phyloP scores from a whole-genome alignment of 2,329 filamentous ascomycete genomes.

The Aspergillus glaucus region DNA sequence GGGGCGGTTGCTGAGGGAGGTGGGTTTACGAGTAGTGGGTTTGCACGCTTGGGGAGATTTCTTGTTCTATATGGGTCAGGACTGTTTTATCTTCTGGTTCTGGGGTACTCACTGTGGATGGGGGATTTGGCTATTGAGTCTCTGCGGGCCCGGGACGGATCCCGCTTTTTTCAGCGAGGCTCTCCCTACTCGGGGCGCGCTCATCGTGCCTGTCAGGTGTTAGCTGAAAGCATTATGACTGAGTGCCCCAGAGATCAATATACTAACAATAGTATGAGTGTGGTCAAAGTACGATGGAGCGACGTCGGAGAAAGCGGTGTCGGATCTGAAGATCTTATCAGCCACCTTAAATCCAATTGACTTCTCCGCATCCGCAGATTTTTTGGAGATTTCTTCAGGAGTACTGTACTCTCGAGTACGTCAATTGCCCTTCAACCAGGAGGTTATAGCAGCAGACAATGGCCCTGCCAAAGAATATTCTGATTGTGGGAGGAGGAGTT shows the following conservation, averaged over 20 bases:
- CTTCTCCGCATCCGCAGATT: not conserved
- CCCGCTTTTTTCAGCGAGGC: conserved; percentile 16
- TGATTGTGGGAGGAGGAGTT: conserved; percentile 39
- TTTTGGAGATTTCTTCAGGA: not conserved
- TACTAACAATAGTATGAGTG: not conserved
- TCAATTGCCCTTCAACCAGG: no score
- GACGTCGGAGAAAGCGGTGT: not conserved
- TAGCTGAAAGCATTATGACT: not conserved
- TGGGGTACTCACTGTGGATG: not conserved
- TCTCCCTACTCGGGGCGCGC: conserved; percentile 17
- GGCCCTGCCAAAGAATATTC: conserved; percentile 30
- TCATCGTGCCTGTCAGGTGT: conserved; percentile 14
- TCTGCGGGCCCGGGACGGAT: conserved; percentile 13
- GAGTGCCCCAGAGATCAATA: no score
- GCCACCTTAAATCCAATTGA: not conserved
- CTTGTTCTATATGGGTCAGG: conserved; percentile 5
- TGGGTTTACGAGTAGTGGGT: conserved; percentile 18
- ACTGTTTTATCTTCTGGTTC: not conserved
- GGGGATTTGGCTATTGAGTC: not conserved
- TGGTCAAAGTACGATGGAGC: not conserved
- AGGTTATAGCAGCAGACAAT: conserved; percentile 10
- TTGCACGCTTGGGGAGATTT: conserved; percentile 17
- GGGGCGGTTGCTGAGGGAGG: conserved; percentile 7
- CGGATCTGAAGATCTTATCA: not conserved
- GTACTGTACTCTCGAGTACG: no score